A percentile compares a stretch with the other conserved stretches of the same genome.
phyloP scores from a whole-genome alignment of 2,329 filamentous ascomycete genomes.

The Aureobasidium vineae region DNA sequence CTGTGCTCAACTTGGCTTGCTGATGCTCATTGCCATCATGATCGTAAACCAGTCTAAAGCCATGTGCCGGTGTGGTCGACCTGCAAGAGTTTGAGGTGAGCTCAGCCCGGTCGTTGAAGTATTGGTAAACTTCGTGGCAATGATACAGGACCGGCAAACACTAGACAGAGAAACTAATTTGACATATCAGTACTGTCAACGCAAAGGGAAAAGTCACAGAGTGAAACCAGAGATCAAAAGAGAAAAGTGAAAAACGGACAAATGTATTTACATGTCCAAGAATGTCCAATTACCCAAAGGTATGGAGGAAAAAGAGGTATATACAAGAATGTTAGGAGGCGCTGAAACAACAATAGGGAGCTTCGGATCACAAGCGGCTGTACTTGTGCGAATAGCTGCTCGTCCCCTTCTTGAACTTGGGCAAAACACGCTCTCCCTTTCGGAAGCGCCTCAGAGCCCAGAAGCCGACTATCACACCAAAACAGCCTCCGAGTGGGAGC shows the following conservation, averaged over 20 bases:
- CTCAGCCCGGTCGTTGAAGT: no score
- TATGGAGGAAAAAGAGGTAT: background rate
- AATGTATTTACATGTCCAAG: background rate
- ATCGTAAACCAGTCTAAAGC: no score
- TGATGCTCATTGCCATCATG: no score
- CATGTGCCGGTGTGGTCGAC: no score
- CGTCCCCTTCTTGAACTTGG: background rate
- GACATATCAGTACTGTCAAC: no score
- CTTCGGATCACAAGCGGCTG: background rate
- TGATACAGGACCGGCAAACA: no score
- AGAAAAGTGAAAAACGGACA: background rate
- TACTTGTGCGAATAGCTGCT: conserved; percentile 19
- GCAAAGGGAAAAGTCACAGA: background rate
- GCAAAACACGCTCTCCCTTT: conserved; percentile 4
- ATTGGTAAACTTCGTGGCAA: no score
- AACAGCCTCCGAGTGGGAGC: conserved; percentile 3
- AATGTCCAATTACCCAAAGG: background rate
- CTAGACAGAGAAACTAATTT: no score
- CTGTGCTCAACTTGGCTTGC: no score
- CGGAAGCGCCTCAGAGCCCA: conserved; percentile 1
- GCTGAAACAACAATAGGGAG: background rate
- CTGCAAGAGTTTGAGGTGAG: no score
- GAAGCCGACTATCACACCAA: conserved; percentile 2
- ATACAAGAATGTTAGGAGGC: conserved; percentile 11
- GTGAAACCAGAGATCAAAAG: background rate